phyloP scores from a whole-genome alignment of 2,329 filamentous ascomycete species.

The Botrytis elliptica region DNA sequence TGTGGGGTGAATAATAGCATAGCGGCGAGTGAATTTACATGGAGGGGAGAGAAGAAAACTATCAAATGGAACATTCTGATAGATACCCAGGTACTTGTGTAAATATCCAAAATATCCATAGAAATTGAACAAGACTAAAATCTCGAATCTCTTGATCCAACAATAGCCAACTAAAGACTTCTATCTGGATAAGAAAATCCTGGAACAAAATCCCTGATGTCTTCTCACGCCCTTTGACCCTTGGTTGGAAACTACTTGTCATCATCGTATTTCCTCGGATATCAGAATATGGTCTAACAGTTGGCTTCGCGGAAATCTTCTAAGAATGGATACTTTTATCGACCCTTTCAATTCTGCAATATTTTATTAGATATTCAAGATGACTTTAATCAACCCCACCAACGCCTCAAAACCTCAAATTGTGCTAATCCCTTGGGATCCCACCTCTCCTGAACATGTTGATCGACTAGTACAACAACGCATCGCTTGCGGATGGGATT shows the following conservation, averaged over 20 bases:
- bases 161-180: neutral
- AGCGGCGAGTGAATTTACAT: neutral
- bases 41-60: neutral
- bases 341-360: constrained; percentile 6
- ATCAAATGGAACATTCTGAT: neutral
- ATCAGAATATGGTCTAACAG: neutral
- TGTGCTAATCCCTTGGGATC: constrained; percentile 47
- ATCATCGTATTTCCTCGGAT: neutral
- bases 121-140: neutral
- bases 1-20: neutral
- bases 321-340: neutral
- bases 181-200: neutral
- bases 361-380: neutral
- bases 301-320: neutral
- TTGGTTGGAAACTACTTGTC: neutral
- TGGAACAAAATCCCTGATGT: neutral
- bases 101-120: neutral
- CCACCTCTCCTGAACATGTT: constrained; percentile 42
- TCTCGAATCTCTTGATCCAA: neutral
- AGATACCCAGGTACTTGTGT: neutral
- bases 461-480: constrained; percentile 46
- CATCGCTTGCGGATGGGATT: constrained; percentile 47
- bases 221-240: constrained; percentile 7
- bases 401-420: constrained; percentile 30
- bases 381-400: neutral